A percentile compares a stretch with the other conserved stretches of the same genome.
These are phyloP conservation scores for Lobosporangium transversale DNA, from an alignment of 192 early-diverging fungal species.

Conservation along the genomic window DNA sequence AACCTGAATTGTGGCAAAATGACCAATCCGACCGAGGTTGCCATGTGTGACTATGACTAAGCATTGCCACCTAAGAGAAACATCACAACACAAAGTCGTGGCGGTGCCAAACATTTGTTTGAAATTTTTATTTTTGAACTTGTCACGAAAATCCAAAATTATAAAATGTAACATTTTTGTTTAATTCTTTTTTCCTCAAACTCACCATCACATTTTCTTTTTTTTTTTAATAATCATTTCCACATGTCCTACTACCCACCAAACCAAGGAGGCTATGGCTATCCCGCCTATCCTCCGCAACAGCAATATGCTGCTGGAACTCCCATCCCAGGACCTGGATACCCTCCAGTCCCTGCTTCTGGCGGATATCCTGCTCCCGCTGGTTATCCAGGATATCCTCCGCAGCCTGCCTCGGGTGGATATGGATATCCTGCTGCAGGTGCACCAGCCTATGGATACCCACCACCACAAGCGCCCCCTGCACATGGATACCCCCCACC, in stretches of 20 bases:
- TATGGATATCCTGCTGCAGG: constrained; percentile 3
- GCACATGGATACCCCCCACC: constrained; percentile 20
- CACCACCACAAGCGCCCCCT: constrained; percentile 2
- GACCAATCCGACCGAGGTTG: too few species aligned
- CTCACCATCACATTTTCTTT: neutral
- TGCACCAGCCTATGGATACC: constrained; percentile 1
- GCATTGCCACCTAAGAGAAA: too few species aligned
- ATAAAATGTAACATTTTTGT: neutral
- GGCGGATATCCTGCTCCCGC: constrained; percentile 18
- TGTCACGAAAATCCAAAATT: too few species aligned
- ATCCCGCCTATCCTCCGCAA: constrained; percentile 36
- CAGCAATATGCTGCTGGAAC: constrained; percentile 37
- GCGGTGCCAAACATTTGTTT: too few species aligned
- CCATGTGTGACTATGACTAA: too few species aligned
- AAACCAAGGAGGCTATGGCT: constrained; percentile 23
- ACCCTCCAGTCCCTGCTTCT: constrained; percentile 15
- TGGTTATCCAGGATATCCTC: constrained; percentile 21
- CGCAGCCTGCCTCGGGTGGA: neutral
- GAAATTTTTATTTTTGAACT: too few species aligned
- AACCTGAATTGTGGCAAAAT: too few species aligned
- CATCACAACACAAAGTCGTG: too few species aligned
- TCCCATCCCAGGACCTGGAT: constrained; percentile 9
- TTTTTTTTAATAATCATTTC: neutral
- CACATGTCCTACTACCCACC: constrained; percentile 51
- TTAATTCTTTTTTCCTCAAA: neutral